Evolutionary conservation across 352 stramenopile species (phyloP).

Genomic region (Globisporangium recalcitrans): DNA sequence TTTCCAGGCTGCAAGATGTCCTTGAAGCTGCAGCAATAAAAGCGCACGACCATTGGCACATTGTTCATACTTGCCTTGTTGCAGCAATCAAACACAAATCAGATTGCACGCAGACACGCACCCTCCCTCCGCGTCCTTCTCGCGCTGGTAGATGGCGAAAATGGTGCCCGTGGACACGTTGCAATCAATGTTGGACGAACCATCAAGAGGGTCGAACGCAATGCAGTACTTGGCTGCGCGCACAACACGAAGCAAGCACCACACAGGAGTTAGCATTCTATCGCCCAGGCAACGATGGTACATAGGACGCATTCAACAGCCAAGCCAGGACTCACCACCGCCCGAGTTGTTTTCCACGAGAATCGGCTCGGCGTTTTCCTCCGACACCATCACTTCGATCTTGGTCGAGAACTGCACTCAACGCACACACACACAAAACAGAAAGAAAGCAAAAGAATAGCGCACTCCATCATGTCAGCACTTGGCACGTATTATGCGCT

Average conservation of each 20-base stretch:
- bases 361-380: slow-evolving; percentile 98
- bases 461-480: not conserved
- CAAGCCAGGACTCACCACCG: slow-evolving; percentile 27
- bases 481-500: not conserved
- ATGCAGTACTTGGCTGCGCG: slow-evolving; percentile 93
- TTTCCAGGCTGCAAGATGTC: slow-evolving; percentile 93
- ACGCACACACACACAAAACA: not conserved
- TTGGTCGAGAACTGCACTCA: slow-evolving; percentile 88
- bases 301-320: not conserved
- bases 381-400: slow-evolving; percentile 96
- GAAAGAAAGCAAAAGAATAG: too few species aligned
- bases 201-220: slow-evolving; percentile 97
- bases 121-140: slow-evolving; percentile 39
- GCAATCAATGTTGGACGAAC: slow-evolving; percentile 99
- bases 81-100: not conserved
- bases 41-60: slow-evolving; percentile 1
- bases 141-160: slow-evolving; percentile 96
- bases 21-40: slow-evolving; percentile 42
- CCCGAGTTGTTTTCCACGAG: slow-evolving; percentile 72
- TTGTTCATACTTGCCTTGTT: not conserved
- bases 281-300: not conserved
- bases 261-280: not conserved
- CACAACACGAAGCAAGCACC: not conserved
- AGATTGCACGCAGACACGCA: slow-evolving; percentile 15
- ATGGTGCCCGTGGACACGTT: slow-evolving; percentile 99